These are phyloP conservation scores for Sinapis alba DNA, from an alignment of 441 rosid genomes.

Conservation along the genomic window DNA sequence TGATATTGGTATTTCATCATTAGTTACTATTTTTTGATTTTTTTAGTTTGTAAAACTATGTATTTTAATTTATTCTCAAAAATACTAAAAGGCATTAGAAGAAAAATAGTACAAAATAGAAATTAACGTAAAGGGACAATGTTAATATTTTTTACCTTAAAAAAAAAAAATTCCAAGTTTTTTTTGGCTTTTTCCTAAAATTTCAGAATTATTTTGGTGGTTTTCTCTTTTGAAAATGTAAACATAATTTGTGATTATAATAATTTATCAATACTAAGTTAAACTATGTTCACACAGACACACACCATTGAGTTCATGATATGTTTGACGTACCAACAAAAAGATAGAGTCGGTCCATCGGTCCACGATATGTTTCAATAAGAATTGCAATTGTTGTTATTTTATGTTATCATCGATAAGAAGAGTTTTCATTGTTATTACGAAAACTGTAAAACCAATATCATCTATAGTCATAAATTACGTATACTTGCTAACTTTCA, in stretches of 20 bases:
- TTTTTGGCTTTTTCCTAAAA: too few relatives aligned
- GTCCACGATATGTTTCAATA: not conserved
- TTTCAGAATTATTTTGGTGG: too few relatives aligned
- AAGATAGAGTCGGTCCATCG: not conserved
- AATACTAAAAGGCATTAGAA: too few relatives aligned
- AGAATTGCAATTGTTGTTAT: not conserved
- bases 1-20: too few relatives aligned
- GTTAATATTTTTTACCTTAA: too few relatives aligned
- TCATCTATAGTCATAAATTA: not conserved
- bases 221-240: too few relatives aligned
- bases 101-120: too few relatives aligned
- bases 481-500: not conserved
- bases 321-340: conserved; percentile 11
- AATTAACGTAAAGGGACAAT: too few relatives aligned
- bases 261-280: not conserved
- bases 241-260: not conserved
- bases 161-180: too few relatives aligned
- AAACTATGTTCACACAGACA: not conserved
- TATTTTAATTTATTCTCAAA: too few relatives aligned
- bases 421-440: not conserved
- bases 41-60: too few relatives aligned
- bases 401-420: not conserved
- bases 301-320: not conserved
- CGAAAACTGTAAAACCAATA: not conserved
- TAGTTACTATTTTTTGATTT: too few relatives aligned